These are phyloP conservation scores for Penicillium sclerotiorum DNA, from an alignment of 2,329 filamentous ascomycete genomes.

Conservation along the genomic window DNA sequence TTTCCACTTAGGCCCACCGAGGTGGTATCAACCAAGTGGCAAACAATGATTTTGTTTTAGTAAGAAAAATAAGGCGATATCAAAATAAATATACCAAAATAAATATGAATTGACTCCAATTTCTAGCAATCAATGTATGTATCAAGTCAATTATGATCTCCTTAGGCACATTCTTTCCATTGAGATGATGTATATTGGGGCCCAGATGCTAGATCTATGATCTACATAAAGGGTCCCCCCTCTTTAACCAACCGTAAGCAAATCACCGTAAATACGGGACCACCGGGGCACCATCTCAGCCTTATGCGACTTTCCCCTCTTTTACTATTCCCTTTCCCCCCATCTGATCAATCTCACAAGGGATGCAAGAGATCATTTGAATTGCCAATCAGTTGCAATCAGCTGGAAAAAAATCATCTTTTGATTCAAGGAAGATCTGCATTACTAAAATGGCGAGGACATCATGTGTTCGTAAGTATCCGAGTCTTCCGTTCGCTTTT, in stretches of 20 bases:
- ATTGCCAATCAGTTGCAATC: neutral
- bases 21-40: no score
- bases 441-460: conserved; percentile 1
- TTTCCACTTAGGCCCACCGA: no score
- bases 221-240: neutral
- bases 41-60: neutral
- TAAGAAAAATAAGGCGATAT: neutral
- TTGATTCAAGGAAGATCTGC: neutral
- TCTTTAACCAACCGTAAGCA: neutral
- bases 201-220: conserved; percentile 3
- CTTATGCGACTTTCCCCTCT: neutral
- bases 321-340: neutral
- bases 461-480: conserved; percentile 27
- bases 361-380: neutral
- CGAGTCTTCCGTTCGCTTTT: conserved; percentile 19
- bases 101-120: neutral
- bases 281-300: neutral
- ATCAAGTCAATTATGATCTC: no score
- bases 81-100: neutral
- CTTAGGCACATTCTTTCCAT: no score
- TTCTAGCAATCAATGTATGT: no score
- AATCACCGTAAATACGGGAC: neutral
- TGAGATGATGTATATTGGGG: no score
- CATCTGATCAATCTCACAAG: no score
- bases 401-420: no score